Evolutionary conservation across 371 early-diverging fungal genomes (phyloP), one percentile per base, ranked within the genome.

Genomic region (Fennellomyces sp.): DNA sequence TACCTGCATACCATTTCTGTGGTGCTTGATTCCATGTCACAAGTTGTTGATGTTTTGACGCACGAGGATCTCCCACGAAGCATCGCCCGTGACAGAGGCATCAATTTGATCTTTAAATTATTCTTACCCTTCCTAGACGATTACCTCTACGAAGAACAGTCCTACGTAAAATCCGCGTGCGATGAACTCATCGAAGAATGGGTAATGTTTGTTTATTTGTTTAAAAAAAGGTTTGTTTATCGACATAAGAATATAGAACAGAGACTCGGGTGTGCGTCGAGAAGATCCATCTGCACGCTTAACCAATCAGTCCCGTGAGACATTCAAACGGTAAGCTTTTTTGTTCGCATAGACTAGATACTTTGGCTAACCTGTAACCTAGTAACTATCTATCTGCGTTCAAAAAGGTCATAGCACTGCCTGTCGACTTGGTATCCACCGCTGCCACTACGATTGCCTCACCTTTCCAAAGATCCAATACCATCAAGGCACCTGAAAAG

Each of bases 121-220:
- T 86, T 90, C 65, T 80, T 91, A 59, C 90, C 90, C 42, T 82
- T 85, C 45, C 78, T 91, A 59, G 78, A 88, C 48, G 89, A 90
- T 60, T 92, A 92, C 68, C 66, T 92, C 11, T 62, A 68, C 39
- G 82, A 77, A 42, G 83, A 83, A 65, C 49, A 69, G 17, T 30
- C 63, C 5, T 71, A 71, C 49, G 68, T 78, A n/a, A 69, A 72
- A 28, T 54, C 53, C 17, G 62, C 63, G 8, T 76, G 72, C 17
- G 69, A 70, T 19, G 61, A 73, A 39, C 54, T 70, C 7, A 78
- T 81, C 52, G 70, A 71, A 8, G 72, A 73, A 60, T 83, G 81
- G 83, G 79, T 78, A 72, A 58, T 52, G 8, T 31, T 56, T 42
- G 23, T 6, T 1, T 45, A 19, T 4, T 45, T 51, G 30, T 23